Conservation (phyloP, 768 basidiomycete genomes). For the Trametes punicea region DNA sequence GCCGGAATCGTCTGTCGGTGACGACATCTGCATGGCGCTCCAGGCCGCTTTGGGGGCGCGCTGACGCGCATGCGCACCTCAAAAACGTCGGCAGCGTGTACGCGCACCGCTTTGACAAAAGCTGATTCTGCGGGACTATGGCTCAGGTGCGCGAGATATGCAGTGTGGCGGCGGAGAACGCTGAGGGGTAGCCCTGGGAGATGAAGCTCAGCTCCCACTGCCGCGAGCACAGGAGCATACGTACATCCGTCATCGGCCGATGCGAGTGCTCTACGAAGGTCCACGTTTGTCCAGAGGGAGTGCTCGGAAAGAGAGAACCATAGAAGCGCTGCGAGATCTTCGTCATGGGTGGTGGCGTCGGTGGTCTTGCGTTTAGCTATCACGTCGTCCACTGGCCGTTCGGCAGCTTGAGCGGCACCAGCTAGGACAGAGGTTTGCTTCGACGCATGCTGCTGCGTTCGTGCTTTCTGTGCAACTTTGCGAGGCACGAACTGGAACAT, state of each 20-base stretch:
- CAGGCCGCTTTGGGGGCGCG: constrained; percentile 39
- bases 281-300: constrained; percentile 59
- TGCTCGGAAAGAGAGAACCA: constrained; percentile 68
- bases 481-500: constrained; percentile 49
- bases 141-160: constrained; percentile 20
- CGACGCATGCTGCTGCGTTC: constrained; percentile 9
- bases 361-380: constrained; percentile 30
- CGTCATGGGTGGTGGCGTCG: constrained; percentile 26
- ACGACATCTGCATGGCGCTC: constrained; percentile 28
- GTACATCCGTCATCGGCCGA: constrained; percentile 47
- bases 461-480: constrained; percentile 36
- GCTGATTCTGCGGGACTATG: constrained; percentile 41
- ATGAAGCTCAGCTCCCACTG: constrained; percentile 16
- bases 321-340: constrained; percentile 50
- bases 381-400: constrained; percentile 2
- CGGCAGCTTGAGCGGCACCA: neutral
- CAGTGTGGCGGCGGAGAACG: constrained; percentile 45
- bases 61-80: constrained; percentile 63
- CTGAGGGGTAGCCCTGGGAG: constrained; percentile 57
- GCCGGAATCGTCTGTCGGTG: constrained; percentile 35
- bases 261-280: constrained; percentile 44
- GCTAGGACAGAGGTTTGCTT: neutral
- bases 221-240: constrained; percentile 26
- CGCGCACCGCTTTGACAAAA: constrained; percentile 59
- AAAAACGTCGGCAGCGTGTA: constrained; percentile 41